These are phyloP conservation scores for Kurtzmaniella fragi DNA, from an alignment of 805 yeast species.

Conservation along the genomic window DNA sequence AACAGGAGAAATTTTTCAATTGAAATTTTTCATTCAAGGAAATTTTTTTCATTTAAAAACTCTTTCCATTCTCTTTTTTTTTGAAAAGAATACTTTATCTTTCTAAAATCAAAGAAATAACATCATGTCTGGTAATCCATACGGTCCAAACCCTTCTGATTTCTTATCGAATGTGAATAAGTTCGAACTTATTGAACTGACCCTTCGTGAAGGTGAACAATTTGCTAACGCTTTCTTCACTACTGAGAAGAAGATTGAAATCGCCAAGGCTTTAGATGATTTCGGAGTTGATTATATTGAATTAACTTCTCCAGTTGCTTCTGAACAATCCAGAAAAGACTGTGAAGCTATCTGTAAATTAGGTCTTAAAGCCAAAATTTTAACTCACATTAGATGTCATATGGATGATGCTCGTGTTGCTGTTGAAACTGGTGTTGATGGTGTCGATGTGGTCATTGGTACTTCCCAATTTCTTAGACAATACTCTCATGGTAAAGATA, in stretches of 20 bases:
- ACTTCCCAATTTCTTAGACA: constrained; percentile 54
- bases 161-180: constrained; percentile 49
- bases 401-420: constrained; percentile 60
- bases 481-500: constrained; percentile 57
- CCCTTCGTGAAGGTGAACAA: constrained; percentile 61
- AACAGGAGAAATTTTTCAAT: no score
- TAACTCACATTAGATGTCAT: constrained; percentile 58
- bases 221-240: constrained; percentile 59
- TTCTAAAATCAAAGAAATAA: no score
- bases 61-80: no score
- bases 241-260: constrained; percentile 51
- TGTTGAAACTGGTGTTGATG: constrained; percentile 59
- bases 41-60: no score
- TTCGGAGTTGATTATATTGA: constrained; percentile 60
- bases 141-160: constrained; percentile 57
- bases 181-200: constrained; percentile 52
- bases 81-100: no score
- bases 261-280: constrained; percentile 57
- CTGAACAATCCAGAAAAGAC: constrained; percentile 53
- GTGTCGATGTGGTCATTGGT: constrained; percentile 58
- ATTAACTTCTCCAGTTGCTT: constrained; percentile 55
- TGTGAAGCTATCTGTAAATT: constrained; percentile 57
- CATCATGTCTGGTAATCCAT: constrained; percentile 33
- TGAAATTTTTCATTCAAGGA: no score
- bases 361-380: constrained; percentile 53